A percentile compares a stretch with the other conserved stretches of the same genome.
Evolutionary conservation across 805 yeast genomes (phyloP).

Genomic region (Saturnispora besseyi): DNA sequence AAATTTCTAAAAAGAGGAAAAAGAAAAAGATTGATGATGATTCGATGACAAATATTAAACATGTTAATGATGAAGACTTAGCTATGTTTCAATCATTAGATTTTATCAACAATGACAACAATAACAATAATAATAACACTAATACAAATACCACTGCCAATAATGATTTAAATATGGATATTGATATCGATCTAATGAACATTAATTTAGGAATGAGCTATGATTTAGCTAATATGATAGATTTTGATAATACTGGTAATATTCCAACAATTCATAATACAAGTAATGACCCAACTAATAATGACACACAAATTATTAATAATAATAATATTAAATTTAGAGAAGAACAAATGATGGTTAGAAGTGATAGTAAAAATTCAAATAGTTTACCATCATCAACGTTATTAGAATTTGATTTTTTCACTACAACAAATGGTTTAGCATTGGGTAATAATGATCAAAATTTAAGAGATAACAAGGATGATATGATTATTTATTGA

Average conservation of each 20-base stretch:
- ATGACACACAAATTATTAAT: neutral
- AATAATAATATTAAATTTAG: neutral
- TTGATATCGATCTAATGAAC: constrained; percentile 4
- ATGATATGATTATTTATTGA: constrained; percentile 6
- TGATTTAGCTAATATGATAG: constrained; percentile 7
- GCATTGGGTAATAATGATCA: neutral
- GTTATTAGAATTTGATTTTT: constrained; percentile 6
- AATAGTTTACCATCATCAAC: neutral
- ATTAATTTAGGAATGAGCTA: constrained; percentile 5
- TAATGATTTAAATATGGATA: neutral
- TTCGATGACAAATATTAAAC: neutral
- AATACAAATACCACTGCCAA: neutral
- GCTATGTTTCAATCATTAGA: neutral
- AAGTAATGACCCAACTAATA: neutral
- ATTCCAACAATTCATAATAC: neutral
- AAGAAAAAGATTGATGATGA: neutral
- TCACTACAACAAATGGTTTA: neutral
- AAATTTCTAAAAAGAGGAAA: neutral
- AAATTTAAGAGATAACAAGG: constrained; percentile 3
- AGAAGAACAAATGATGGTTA: constrained; percentile 3
- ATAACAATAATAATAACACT: neutral
- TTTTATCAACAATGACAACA: neutral
- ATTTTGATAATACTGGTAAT: neutral
- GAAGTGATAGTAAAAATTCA: constrained; percentile 1
- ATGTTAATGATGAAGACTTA: constrained; percentile 1